These are phyloP conservation scores for Saksenaea vasiformis DNA, from an alignment of 371 early-diverging fungal genomes.

Conservation along the genomic window DNA sequence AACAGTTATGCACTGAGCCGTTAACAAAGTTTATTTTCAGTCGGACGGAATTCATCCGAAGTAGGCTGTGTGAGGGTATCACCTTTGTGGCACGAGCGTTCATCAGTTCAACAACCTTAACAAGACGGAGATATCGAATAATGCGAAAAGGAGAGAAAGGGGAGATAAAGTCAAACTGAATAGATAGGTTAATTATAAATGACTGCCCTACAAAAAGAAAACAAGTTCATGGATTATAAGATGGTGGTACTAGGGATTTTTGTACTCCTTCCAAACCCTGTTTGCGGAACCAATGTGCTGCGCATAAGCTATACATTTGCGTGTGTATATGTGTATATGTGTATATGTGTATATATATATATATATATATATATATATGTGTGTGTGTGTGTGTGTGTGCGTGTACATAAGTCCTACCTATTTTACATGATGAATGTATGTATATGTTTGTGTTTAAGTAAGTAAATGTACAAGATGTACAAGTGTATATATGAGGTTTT, in stretches of 20 bases:
- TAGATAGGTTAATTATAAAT: not conserved
- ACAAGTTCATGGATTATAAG: not conserved
- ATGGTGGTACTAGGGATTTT: not conserved
- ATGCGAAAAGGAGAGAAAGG: not conserved
- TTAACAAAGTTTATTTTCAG: not conserved
- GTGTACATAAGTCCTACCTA: no score
- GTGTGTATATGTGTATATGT: not conserved
- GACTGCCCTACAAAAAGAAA: not conserved
- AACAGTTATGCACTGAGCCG: not conserved
- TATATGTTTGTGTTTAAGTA: not conserved
- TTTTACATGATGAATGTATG: no score
- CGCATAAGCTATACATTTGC: not conserved
- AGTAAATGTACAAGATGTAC: no score
- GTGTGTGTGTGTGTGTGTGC: not conserved
- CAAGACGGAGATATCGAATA: not conserved
- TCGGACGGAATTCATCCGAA: conserved; percentile 4
- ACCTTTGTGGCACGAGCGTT: not conserved
- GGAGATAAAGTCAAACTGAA: not conserved
- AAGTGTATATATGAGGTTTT: not conserved
- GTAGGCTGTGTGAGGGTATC: not conserved
- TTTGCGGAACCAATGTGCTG: not conserved
- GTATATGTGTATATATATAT: not conserved
- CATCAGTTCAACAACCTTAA: not conserved
- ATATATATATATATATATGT: no score
- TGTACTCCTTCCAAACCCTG: not conserved